Conservation (phyloP, 768 basidiomycete genomes). For the Scleroderma citrinum region DNA sequence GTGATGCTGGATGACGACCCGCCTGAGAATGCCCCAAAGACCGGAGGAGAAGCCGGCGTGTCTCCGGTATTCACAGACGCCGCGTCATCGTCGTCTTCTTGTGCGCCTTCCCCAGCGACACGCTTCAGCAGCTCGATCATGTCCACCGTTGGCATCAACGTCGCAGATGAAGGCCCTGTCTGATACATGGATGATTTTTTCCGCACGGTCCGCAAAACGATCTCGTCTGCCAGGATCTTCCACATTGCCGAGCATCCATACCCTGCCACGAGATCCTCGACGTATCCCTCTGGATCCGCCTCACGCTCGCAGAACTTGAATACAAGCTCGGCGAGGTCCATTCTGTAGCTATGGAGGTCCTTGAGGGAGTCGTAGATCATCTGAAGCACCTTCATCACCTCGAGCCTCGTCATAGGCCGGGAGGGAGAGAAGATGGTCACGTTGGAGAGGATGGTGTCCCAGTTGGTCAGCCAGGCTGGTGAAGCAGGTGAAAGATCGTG, state of each 20-base stretch:
- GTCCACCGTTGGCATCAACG: slow-evolving; percentile 15
- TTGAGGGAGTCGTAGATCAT: slow-evolving; percentile 58
- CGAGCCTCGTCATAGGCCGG: slow-evolving; percentile 48
- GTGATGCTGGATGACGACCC: slow-evolving; percentile 30
- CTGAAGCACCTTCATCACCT: slow-evolving; percentile 53
- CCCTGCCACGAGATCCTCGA: slow-evolving; percentile 17
- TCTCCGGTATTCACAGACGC: slow-evolving; percentile 36
- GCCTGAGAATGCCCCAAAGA: slow-evolving; percentile 20
- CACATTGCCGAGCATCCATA: slow-evolving; percentile 35
- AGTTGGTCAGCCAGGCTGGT: slow-evolving; percentile 65
- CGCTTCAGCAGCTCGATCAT: slow-evolving; percentile 38
- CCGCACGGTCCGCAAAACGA: slow-evolving; percentile 46
- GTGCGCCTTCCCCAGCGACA: slow-evolving; percentile 31
- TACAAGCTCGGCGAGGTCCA: slow-evolving; percentile 47
- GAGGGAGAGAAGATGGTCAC: slow-evolving; percentile 35
- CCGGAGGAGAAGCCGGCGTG: slow-evolving; percentile 31
- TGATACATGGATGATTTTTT: slow-evolving; percentile 5
- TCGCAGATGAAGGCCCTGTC: slow-evolving; percentile 3
- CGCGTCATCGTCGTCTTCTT: slow-evolving; percentile 38
- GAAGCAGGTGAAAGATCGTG: slow-evolving; percentile 68
- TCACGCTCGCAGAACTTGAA: slow-evolving; percentile 43
- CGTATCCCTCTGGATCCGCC: slow-evolving; percentile 18
- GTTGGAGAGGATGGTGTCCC: slow-evolving; percentile 53
- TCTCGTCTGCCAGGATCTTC: slow-evolving; percentile 64
- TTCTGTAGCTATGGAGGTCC: slow-evolving; percentile 64